Evolutionary conservation across 2,329 filamentous ascomycete genomes (phyloP), one percentile per base, ranked within the genome.

Genomic region (Cladophialophora bantiana): DNA sequence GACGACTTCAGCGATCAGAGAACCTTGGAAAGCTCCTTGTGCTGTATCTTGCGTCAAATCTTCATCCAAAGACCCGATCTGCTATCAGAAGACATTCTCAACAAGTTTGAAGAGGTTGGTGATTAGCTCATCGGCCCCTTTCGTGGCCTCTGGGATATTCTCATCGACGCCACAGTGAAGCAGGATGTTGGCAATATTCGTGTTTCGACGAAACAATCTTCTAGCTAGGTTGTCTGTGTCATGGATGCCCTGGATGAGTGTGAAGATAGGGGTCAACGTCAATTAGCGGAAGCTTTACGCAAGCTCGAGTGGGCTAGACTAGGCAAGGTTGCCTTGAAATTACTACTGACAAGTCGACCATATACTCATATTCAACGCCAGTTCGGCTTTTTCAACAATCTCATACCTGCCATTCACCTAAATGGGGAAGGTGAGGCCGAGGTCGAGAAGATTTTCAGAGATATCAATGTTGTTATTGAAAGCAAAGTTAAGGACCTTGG

Each of bases 11-110:
- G 10, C 1, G 68, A 75, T 1, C 76, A 80, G 58, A 75, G 76
- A 32, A 71, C 56, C 38, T 53, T 76, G 36, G 35, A 62, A 9
- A 70, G 20, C 10, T 78, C 78, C 1, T 52, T 81, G 0, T 79
- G 74, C 40, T 74, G 77, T 4, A 26, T 80, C 12, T 71, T 81
- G 0, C 78, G 80, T 68, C 77, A 81, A 55, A 70, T 81, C 0
- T 79, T 80, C 57, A 48, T 20, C 6, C 35, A 71, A 9, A 65
- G 71, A 34, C 71, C 71, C 10, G 7, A 69, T 9, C 70, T 79
- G 0, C 36, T 80, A 4, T 34, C 32, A 7, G 20, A 70, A 32
- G 65, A 64, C 1, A 13, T 57, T 42, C 34, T 68, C 20, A 20
- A 18, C 10, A 58, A 32, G 12, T 68, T 53, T 38, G 54, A 64